Evolutionary conservation across 202 grass and related monocot genomes (phyloP), one percentile per base, ranked within the genome.

Genomic region (Bolboschoenoplectus hybrid): DNA sequence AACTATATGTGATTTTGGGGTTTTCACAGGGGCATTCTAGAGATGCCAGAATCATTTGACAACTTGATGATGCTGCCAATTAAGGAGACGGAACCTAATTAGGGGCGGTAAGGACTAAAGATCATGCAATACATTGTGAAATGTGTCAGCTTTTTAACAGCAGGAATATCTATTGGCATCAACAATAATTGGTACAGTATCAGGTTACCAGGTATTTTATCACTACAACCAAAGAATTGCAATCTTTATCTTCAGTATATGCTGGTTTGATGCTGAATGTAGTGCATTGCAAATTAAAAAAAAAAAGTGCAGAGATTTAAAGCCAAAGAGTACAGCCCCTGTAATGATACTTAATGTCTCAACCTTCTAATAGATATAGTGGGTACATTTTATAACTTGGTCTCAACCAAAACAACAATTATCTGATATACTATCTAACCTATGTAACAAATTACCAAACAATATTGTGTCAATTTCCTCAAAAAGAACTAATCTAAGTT

Each of bases 181-280:
- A 72, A 19, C 16, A 71, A 72, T 20, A 19, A 72, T 67, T 3
- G 35, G 64, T 72, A 47, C 6, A 20, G n/a, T 49, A 46, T 7
- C 40, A 72, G 68, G 68, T 6, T 19, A 73, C 8, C 64, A 12
- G 35, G 64, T 5, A 39, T 26, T 71, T 68, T 45, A 71, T 71
- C 67, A 71, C 40, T 19, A 71, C 40, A 71, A 19, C 16, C 67
- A 71, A 45, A 19, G 64, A 67, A 67, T 39, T 66, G 9, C 63
- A 67, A 6, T 40, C 5, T 40, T 14, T 67, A 40, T 6, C 64
- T 71, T 71, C 2, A 46, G 67, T 20, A 71, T 44, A 19, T 71
- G 40, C 41, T 9, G 7, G 40, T 71, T 13, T 7, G 41, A 14
- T 45, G 67, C 67, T 44, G 16, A 71, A 11, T 71, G 6, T 45